Evolutionary conservation across 495 filamentous ascomycete genomes (phyloP).

Genomic region (Talaromyces ruber): DNA sequence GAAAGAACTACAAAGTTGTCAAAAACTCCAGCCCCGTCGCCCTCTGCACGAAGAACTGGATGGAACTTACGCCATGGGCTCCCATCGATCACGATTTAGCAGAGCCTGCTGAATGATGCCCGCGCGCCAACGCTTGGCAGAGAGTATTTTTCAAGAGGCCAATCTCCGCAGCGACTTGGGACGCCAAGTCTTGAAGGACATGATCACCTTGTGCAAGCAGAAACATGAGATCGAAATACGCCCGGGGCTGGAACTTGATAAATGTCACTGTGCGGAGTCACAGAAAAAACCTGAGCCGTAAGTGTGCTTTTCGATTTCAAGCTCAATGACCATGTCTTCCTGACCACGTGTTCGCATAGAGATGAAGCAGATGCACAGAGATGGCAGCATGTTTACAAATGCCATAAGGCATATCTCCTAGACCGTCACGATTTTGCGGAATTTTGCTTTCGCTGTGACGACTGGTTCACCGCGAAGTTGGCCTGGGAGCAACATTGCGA

Average conservation of each 20-base stretch:
- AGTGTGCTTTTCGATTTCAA: too few relatives aligned
- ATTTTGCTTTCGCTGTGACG: conserved; percentile 15
- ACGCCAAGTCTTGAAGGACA: background rate
- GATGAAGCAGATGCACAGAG: conserved; percentile 7
- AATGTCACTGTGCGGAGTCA: background rate
- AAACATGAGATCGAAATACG: background rate
- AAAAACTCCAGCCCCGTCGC: conserved; percentile 11
- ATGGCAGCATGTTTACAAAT: conserved; percentile 14
- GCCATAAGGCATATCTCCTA: conserved; percentile 11
- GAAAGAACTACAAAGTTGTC: conserved; percentile 12
- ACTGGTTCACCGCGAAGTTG: conserved; percentile 11
- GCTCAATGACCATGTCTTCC: too few relatives aligned
- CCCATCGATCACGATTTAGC: conserved; percentile 11
- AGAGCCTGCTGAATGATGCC: conserved; percentile 6
- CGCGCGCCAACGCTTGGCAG: background rate
- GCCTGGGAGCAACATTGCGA: conserved; percentile 13
- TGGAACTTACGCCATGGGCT: conserved; percentile 3
- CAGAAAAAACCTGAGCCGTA: background rate
- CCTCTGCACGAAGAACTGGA: conserved; percentile 7
- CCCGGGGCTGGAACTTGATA: background rate
- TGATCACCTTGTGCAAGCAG: background rate
- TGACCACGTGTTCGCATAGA: background rate
- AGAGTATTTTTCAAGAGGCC: background rate
- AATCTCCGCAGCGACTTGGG: background rate
- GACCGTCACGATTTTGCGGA: conserved; percentile 10